Conservation (phyloP, 768 basidiomycete species). For the Psilocybe subaeruginosa region DNA sequence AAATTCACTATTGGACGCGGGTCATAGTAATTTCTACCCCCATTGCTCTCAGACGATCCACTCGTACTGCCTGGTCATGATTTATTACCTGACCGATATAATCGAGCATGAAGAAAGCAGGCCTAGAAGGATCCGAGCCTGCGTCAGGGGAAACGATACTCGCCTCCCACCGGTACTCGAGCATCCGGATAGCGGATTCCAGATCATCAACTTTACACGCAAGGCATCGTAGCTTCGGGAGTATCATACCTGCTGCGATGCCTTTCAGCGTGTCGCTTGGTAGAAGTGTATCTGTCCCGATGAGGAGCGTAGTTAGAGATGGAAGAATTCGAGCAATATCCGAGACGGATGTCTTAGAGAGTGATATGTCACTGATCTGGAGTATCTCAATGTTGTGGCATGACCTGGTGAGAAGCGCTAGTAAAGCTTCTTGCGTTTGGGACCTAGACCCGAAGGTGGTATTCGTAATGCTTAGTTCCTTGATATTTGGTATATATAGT, state of each 20-base stretch:
- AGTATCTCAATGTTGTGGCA: slow-evolving; percentile 5
- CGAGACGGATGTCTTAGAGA: not conserved
- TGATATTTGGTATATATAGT: not conserved
- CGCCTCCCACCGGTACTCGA: slow-evolving; percentile 2
- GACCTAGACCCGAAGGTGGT: not conserved
- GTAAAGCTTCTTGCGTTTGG: not conserved
- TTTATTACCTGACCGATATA: slow-evolving; percentile 1
- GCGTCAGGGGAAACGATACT: not conserved
- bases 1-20: not conserved
- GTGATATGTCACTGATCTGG: slow-evolving; percentile 1
- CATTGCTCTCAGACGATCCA: slow-evolving; percentile 3
- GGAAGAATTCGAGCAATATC: not conserved
- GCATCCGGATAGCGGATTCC: not conserved
- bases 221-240: slow-evolving; percentile 2
- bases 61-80: slow-evolving; percentile 5
- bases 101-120: slow-evolving; percentile 2
- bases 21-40: slow-evolving; percentile 1
- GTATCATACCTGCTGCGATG: not conserved
- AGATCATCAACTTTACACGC: slow-evolving; percentile 3
- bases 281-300: slow-evolving; percentile 1
- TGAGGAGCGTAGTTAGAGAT: slow-evolving; percentile 1
- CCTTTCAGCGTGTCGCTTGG: not conserved
- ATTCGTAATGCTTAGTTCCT: slow-evolving; percentile 1
- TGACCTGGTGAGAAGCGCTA: slow-evolving; percentile 7
- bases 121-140: not conserved